A percentile compares a stretch with the other conserved stretches of the same genome.
Evolutionary conservation across 2,329 filamentous ascomycete species (phyloP).

Genomic region (Colletotrichum neosansevieriae): DNA sequence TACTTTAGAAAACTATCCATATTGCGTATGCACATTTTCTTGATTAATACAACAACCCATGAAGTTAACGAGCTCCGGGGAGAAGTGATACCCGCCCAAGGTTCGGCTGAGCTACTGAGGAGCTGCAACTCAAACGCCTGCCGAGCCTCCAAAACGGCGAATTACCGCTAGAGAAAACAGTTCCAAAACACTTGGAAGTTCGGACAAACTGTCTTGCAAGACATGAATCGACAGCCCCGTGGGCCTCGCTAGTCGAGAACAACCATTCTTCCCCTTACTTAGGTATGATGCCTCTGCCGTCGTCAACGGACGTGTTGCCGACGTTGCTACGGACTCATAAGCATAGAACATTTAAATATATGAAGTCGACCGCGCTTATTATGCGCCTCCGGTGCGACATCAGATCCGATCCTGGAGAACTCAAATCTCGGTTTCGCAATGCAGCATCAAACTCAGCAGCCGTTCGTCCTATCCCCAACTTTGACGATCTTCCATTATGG

Average conservation of each 20-base stretch:
- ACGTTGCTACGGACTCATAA: neutral
- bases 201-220: slow-evolving; percentile 1
- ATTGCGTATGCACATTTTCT: no score
- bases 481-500: neutral
- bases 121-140: neutral
- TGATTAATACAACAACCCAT: no score
- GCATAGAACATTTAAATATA: neutral
- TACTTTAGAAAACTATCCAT: no score
- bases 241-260: neutral
- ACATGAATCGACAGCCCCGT: neutral
- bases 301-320: neutral
- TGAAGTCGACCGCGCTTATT: neutral
- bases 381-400: neutral
- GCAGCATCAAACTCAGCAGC: neutral
- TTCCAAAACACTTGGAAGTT: slow-evolving; percentile 23
- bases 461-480: slow-evolving; percentile 21
- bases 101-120: slow-evolving; percentile 5
- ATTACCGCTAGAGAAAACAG: neutral
- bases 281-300: neutral
- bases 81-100: neutral
- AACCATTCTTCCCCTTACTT: neutral
- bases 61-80: neutral
- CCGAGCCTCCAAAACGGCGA: neutral
- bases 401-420: neutral
- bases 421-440: neutral